These are phyloP conservation scores for Coniophora puteana DNA, from an alignment of 1,284 basidiomycete genomes.

Conservation along the genomic window DNA sequence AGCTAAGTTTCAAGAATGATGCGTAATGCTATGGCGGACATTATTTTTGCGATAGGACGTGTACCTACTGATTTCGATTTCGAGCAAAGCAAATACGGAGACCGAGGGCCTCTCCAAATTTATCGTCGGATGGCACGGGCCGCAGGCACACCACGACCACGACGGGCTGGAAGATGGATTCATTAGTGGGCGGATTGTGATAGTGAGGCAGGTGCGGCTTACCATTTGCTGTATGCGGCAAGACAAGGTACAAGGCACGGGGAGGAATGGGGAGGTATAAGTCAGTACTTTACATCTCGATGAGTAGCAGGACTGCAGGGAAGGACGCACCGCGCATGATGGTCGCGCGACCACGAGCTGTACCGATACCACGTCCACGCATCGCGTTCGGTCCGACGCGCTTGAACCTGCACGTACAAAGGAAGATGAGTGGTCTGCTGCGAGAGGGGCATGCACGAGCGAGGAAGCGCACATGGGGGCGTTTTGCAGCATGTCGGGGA, in stretches of 20 bases:
- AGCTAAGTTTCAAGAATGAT: no score
- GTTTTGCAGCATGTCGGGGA: constrained; percentile 98
- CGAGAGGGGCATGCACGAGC: neutral
- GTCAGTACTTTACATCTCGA: constrained; percentile 11
- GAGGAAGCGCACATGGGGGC: constrained; percentile 86
- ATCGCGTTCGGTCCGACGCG: constrained; percentile 97
- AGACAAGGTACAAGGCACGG: constrained; percentile 13
- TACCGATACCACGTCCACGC: constrained; percentile 98
- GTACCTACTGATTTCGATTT: no score
- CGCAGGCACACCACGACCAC: constrained; percentile 74
- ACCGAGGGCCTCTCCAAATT: no score
- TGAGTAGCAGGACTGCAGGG: constrained; percentile 8
- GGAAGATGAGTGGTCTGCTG: constrained; percentile 12
- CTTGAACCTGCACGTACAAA: constrained; percentile 81
- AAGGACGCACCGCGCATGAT: constrained; percentile 80
- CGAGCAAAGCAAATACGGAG: no score
- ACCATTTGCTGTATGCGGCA: constrained; percentile 56
- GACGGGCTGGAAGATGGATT: constrained; percentile 55
- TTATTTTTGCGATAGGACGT: no score
- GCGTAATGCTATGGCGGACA: no score
- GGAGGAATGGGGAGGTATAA: constrained; percentile 1
- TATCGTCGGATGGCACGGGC: constrained; percentile 76
- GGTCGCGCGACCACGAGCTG: constrained; percentile 94
- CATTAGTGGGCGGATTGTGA: constrained; percentile 1
- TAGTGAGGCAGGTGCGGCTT: constrained; percentile 14